Base-by-base conservation (phyloP, 441 rosid species). In the Bruguiera hainesii region DNA sequence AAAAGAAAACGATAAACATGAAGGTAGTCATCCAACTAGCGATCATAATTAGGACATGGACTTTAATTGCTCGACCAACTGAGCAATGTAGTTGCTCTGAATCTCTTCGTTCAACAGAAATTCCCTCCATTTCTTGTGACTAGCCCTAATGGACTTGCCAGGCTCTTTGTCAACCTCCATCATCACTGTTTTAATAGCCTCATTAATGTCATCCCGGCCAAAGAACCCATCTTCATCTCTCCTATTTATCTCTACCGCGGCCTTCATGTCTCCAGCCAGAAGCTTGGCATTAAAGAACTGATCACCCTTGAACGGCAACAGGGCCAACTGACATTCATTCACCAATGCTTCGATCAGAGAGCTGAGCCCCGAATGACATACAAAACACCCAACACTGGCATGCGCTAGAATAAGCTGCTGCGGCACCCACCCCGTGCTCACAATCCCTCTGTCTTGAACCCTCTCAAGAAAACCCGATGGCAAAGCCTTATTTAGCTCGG, bases 261-360 rank as follows among this genome's bases (percentile, higher is more conserved):
- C 78, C 39, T 67, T 74, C 73, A 72, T 1, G 29, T 79, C 80
- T 7, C 28, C 65, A 0, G 74, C 73, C 6, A 63, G 25, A n/a
- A 76, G 76, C 68, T 61, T 76, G 21, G 82, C 55, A 66, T 81
- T 81, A 37, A 81, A 65, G 79, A 74, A 74, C 37, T 76, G 82
- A 50, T 79, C 81, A 0, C 79, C 81, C 64, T 76, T 81, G 3
- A 78, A 18, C 7, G 84, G 84, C 73, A 81, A 20, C 33, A 81
- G 56, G 8, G 74, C 84, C 66, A 81, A 49, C 23, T 77, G 76
- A 60, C 82, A 69, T 5, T 81, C 78, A 23, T 69, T 71, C 25
- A 76, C 16, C 25, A 76, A 25, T 20, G 67, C 79, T 76, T 81
- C 82, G 5, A 72, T 58, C n/a, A 78, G 19, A 1, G 80, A 81